These are phyloP conservation scores for Populus tomentosa DNA, from an alignment of 441 rosid species.

Conservation along the genomic window DNA sequence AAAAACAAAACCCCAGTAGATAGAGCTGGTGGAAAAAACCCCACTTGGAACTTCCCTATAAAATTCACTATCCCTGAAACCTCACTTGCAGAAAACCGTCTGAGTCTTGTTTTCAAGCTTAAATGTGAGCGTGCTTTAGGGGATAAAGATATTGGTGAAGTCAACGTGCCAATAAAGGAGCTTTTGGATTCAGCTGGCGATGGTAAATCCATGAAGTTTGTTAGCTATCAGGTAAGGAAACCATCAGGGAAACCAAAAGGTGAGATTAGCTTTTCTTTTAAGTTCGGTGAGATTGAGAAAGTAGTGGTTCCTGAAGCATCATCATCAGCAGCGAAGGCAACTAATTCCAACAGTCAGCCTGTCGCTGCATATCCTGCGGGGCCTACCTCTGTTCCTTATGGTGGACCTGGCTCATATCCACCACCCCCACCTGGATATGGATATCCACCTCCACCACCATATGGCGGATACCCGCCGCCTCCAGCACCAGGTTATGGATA, in stretches of 20 bases:
- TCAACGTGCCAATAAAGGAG: constrained; percentile 55
- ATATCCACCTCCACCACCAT: constrained; percentile 22
- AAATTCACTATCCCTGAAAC: constrained; percentile 49
- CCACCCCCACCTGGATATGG: constrained; percentile 26
- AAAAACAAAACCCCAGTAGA: constrained; percentile 41
- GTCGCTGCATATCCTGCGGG: constrained; percentile 32
- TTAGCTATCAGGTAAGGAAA: constrained; percentile 49
- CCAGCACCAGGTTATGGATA: constrained; percentile 15
- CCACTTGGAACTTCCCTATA: constrained; percentile 53
- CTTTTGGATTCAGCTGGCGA: constrained; percentile 29
- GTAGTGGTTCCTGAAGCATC: constrained; percentile 1
- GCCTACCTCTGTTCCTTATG: constrained; percentile 26
- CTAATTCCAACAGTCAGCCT: constrained; percentile 4
- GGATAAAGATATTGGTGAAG: constrained; percentile 57
- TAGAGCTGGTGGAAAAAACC: constrained; percentile 41
- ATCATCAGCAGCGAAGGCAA: neutral
- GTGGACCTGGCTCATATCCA: constrained; percentile 15
- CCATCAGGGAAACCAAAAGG: constrained; percentile 59
- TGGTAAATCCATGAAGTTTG: constrained; percentile 24
- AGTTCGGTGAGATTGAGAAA: constrained; percentile 33
- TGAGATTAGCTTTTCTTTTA: constrained; percentile 44
- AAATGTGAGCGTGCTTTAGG: constrained; percentile 63
- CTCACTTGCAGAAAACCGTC: constrained; percentile 39
- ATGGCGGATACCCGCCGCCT: constrained; percentile 19
- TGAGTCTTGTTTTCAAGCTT: constrained; percentile 44